A percentile compares a stretch with the other conserved stretches of the same genome.
Evolutionary conservation across 768 basidiomycete genomes (phyloP).

Genomic region (Phylloporus sp.): DNA sequence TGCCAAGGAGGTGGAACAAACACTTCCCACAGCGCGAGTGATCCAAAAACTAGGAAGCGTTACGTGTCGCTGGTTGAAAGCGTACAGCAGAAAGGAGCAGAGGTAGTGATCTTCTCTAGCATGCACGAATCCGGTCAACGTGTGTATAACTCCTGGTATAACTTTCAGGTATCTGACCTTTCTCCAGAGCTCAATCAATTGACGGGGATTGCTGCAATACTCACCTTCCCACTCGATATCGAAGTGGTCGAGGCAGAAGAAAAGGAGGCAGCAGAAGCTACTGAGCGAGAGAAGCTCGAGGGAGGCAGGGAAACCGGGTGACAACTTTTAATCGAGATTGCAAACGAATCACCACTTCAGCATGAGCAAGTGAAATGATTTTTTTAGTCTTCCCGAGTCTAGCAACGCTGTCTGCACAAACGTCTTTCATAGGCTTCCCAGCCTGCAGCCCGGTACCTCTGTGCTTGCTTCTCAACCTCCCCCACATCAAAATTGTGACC

Average conservation of each 20-base stretch:
- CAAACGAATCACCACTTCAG: neutral
- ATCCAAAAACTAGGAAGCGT: slow-evolving; percentile 70
- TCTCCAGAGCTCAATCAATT: slow-evolving; percentile 86
- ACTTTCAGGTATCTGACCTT: neutral
- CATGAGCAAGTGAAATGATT: neutral
- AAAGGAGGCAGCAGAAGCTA: slow-evolving; percentile 58
- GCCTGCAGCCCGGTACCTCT: slow-evolving; percentile 78
- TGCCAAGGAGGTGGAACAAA: neutral
- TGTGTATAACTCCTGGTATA: slow-evolving; percentile 39
- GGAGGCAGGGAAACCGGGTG: slow-evolving; percentile 6
- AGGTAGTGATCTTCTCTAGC: slow-evolving; percentile 95
- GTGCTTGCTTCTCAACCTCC: slow-evolving; percentile 60
- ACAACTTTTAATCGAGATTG: neutral
- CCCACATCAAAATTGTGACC: slow-evolving; percentile 37
- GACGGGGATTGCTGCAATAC: slow-evolving; percentile 91
- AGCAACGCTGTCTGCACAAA: slow-evolving; percentile 13
- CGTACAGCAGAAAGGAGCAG: slow-evolving; percentile 83
- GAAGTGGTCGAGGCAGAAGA: slow-evolving; percentile 96
- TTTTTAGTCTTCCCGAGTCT: neutral
- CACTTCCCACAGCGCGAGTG: slow-evolving; percentile 58
- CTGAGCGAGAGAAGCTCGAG: slow-evolving; percentile 18
- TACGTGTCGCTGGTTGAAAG: slow-evolving; percentile 88
- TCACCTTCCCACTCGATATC: slow-evolving; percentile 93
- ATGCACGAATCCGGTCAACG: slow-evolving; percentile 99
- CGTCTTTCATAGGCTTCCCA: slow-evolving; percentile 88